phyloP scores from a whole-genome alignment of 2,329 filamentous ascomycete species.

The Penicillium sp. region DNA sequence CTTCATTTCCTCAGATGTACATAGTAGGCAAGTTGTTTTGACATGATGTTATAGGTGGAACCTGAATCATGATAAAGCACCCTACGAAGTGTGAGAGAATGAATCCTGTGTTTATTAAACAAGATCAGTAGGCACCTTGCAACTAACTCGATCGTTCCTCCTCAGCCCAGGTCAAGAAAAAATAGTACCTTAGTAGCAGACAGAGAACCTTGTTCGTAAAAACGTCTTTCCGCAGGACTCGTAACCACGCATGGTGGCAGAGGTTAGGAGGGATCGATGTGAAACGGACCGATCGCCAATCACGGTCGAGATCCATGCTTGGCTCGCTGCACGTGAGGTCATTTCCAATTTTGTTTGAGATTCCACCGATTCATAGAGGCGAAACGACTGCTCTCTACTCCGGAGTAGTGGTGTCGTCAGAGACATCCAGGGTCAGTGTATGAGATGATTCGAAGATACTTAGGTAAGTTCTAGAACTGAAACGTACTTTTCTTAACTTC shows the following conservation, averaged over 20 bases:
- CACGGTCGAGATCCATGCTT: neutral
- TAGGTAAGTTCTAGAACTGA: neutral
- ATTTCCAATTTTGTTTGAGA: neutral
- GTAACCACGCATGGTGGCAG: neutral
- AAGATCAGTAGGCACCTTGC: neutral
- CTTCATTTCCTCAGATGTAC: too few relatives aligned
- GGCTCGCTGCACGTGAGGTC: constrained; percentile 6
- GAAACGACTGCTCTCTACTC: neutral
- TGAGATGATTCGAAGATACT: neutral
- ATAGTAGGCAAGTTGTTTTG: too few relatives aligned
- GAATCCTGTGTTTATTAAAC: too few relatives aligned
- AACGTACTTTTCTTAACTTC: neutral
- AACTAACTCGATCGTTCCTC: neutral
- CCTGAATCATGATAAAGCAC: too few relatives aligned
- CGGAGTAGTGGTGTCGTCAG: constrained; percentile 5
- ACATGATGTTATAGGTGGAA: too few relatives aligned
- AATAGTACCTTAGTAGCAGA: neutral
- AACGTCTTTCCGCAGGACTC: neutral
- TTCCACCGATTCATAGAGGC: neutral
- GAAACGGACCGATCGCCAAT: neutral
- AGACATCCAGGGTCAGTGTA: neutral
- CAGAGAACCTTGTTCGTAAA: neutral
- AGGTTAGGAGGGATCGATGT: neutral
- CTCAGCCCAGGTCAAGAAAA: neutral
- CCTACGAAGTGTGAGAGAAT: too few relatives aligned